Base-by-base conservation (phyloP, 192 early-diverging fungal genomes). In the Coemansia erecta region DNA sequence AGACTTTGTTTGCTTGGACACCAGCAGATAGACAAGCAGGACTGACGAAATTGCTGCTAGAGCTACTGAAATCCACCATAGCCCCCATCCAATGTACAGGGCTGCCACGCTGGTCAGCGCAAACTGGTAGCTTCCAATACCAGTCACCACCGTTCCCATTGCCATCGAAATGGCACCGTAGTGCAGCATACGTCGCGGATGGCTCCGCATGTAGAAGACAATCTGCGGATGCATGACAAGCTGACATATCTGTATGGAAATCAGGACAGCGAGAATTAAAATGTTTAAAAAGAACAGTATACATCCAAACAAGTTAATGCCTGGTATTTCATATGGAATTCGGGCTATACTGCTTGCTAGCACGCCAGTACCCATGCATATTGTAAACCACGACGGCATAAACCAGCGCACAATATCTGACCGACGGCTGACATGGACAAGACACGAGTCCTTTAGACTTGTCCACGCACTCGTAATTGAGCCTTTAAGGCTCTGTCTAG, bases 351-450 rank as follows among this genome's bases (percentile, higher is more conserved):
- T 49, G 10, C 45, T 63, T 4, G 80, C 69, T 0, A 84, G 58
- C 5, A 82, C 64, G 4, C 82, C 82, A 22, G 76, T 84, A 19
- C 82, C 80, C 79, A 82, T 81, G 13, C 44, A 61, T 0, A 84
- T 47, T 8, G 72, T 70, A 42, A 82, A 84, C 80, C 80, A 84
- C 14, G 72, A 73, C 5, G 82, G 82, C 56, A 73, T 80, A 43
- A 84, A 84, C 60, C 74, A 67, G 10, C 45, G 53, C 17, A 72
- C 46, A 4, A 68, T 49, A 31, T 68, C 45, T 33, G 54, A 54
- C 35, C 53, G 53, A 4, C 53, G 31, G n/a, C 35, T 40, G 8
- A 54, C 53, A 19, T 54, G 53, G 18, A 35, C 33, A 17, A 54
- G 19, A 33, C 53, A 54, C 10, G 53, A 37, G 37, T 33, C 17